These are phyloP conservation scores for Filobasidium floriforme DNA, from an alignment of 768 basidiomycete species.

Conservation along the genomic window DNA sequence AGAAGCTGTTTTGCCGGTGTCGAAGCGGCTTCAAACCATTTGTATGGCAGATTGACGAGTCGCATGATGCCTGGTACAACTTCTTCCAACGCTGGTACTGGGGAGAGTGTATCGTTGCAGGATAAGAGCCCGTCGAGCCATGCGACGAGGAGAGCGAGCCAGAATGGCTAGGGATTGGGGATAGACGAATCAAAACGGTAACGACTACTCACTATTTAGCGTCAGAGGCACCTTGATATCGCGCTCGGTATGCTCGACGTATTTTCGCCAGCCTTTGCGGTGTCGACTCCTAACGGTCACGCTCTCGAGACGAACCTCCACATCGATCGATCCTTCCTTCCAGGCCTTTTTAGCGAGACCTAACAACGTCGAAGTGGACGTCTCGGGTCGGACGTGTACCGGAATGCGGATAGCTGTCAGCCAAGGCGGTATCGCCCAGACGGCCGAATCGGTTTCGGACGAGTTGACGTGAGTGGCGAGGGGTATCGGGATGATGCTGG, in stretches of 20 bases:
- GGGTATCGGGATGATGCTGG: not conserved
- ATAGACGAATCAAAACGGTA: not conserved
- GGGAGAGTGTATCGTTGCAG: too few relatives aligned
- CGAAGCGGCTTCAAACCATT: too few relatives aligned
- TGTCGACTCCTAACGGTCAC: conserved; percentile 22
- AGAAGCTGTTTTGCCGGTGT: too few relatives aligned
- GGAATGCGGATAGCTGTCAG: conserved; percentile 26
- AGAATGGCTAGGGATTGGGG: too few relatives aligned
- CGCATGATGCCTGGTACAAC: too few relatives aligned
- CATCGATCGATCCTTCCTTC: conserved; percentile 27
- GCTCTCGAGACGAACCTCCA: conserved; percentile 24
- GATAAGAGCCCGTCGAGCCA: too few relatives aligned
- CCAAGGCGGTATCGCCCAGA: conserved; percentile 25
- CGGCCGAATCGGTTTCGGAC: conserved; percentile 6
- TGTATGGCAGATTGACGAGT: too few relatives aligned
- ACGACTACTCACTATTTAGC: conserved; percentile 37
- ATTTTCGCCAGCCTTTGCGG: conserved; percentile 31
- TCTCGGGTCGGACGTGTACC: conserved; percentile 25
- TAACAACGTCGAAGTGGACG: conserved; percentile 32
- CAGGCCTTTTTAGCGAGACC: conserved; percentile 34
- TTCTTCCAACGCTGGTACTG: too few relatives aligned
- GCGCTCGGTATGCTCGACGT: conserved; percentile 27
- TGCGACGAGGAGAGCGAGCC: too few relatives aligned
- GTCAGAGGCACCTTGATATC: conserved; percentile 28
- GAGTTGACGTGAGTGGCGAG: not conserved